Base-by-base conservation (phyloP, 2,329 filamentous ascomycete genomes). In the Penicillium brasilianum region DNA sequence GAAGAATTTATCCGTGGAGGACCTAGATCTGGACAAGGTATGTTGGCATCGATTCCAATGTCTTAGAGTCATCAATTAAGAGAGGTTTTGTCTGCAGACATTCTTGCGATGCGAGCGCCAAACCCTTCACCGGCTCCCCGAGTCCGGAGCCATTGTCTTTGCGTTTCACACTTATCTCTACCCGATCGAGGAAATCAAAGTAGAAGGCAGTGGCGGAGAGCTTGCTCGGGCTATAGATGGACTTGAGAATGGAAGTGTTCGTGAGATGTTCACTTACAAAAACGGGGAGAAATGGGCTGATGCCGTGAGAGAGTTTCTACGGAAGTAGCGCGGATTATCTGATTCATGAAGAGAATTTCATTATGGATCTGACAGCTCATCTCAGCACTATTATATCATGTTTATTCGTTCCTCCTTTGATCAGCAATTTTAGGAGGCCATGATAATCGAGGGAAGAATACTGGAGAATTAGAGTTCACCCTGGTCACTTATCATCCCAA, bases 91-190 rank as follows among this genome's bases (percentile, higher is more conserved):
- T 28, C 44, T 62, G 25, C 25, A 79, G 79, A 82, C 81, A 0
- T 73, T 78, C 41, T 57, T 89, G 22, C 77, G 87, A 4, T 84
- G 80, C 64, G 87, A 90, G 72, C 76, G 85, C 34, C 87, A 89
- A 77, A 87, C 85, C 0, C 72, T 90, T 36, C 85, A 88, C 75
- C 80, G 87, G 1, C 71, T 89, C 28, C 85, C 85, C 4, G 64
- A 74, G 51, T 83, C 80, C 0, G 77, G 78, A 55, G 85, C 85
- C 8, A 53, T 89, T 20, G 80, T 88, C 0, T 89, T 89, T 74
- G 81, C 78, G 0, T 85, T 88, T 71, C 87, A 88, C 73, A 89
- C 87, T 16, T 89, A 88, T 72, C 75, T 81, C 59, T 88, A 89
- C 72, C 80, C 81, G 1, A 71, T 89, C 8, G 66, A 67, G 41